Base-by-base conservation (phyloP, 2,329 filamentous ascomycete genomes). In the Didymella glomerata region DNA sequence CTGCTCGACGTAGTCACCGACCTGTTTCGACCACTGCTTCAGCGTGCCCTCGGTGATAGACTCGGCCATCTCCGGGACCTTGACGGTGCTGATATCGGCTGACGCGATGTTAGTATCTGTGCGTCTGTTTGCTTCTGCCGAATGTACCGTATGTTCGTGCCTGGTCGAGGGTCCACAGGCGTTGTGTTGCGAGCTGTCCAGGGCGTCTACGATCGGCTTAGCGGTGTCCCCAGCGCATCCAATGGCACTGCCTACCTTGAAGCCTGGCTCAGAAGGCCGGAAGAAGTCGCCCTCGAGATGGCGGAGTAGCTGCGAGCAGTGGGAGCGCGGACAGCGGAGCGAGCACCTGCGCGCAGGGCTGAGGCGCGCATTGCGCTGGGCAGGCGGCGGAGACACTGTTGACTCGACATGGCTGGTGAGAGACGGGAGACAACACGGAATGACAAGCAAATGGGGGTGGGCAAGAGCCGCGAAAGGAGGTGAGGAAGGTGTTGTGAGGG, bases 51-150 rank as follows among this genome's bases (percentile, higher is more conserved):
- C 95, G 44, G 92, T 96, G 78, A 99, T 98, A 48, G 95, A 98
- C 80, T 99, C 95, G 65, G 95, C 95, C 95, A 99, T 98, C 77
- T 95, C 87, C 32, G 95, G 95, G 68, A 98, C 95, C 82, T 98
- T 94, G 78, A 99, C 88, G 64, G 94, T 81, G 68, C 87, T 89
- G 44, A 60, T 48, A 75, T 96, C 92, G 77, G 93, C 93, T 72
- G 61, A 32, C 40, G 41, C 10, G n/a, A n/a, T 10, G 40, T 60
- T 53, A 60, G 57, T 5, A 25, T 3, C 4, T 9, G 10, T 16
- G 22, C 1, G 9, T 20, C 14, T 38, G 3, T 4, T 40, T n/a
- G 40, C 18, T 8, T 10, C 22, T 40, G 1, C 28, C 10, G 48
- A 40, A 60, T 63, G 30, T 30, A 74, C 73, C 75, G 71, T 78